Conservation (phyloP, 2,329 filamentous ascomycete genomes). For the Ceratocystis cubensis region DNA sequence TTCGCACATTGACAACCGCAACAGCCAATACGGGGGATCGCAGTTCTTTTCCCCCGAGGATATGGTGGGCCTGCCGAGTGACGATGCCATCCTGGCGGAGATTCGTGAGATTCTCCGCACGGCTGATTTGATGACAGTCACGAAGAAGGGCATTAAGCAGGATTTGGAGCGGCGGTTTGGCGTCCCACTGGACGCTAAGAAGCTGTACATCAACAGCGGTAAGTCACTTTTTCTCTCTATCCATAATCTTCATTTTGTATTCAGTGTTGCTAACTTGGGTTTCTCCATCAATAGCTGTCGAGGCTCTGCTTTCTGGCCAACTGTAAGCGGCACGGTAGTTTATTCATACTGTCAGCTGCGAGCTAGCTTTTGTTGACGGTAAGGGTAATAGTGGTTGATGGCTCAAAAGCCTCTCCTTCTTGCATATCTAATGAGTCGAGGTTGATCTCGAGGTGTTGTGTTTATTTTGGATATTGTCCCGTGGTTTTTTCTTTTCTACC, state of each 20-base stretch:
- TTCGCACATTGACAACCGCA: constrained; percentile 51
- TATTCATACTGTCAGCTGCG: neutral
- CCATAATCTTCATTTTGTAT: constrained; percentile 6
- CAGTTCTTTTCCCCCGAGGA: constrained; percentile 53
- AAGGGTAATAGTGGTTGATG: neutral
- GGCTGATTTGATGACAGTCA: constrained; percentile 92
- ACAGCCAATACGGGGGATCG: constrained; percentile 49
- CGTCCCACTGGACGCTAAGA: constrained; percentile 71
- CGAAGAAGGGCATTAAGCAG: constrained; percentile 94
- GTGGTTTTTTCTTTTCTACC: neutral
- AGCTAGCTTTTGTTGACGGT: neutral
- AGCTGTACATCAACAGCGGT: constrained; percentile 89
- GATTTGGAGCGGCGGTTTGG: constrained; percentile 88
- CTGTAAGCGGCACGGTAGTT: constrained; percentile 36
- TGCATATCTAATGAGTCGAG: constrained; percentile 16
- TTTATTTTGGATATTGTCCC: neutral
- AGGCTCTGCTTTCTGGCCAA: constrained; percentile 66
- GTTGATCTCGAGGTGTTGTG: neutral
- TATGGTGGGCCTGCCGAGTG: constrained; percentile 64
- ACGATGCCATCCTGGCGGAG: constrained; percentile 82
- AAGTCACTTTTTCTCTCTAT: constrained; percentile 31
- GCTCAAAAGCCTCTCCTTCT: neutral
- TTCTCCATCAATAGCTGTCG: constrained; percentile 42
- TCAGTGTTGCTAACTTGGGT: neutral
- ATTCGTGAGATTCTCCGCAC: constrained; percentile 87